A percentile compares a stretch with the other conserved stretches of the same genome.
phyloP scores from a whole-genome alignment of 768 basidiomycete genomes.

The Ephemerocybe angulata region DNA sequence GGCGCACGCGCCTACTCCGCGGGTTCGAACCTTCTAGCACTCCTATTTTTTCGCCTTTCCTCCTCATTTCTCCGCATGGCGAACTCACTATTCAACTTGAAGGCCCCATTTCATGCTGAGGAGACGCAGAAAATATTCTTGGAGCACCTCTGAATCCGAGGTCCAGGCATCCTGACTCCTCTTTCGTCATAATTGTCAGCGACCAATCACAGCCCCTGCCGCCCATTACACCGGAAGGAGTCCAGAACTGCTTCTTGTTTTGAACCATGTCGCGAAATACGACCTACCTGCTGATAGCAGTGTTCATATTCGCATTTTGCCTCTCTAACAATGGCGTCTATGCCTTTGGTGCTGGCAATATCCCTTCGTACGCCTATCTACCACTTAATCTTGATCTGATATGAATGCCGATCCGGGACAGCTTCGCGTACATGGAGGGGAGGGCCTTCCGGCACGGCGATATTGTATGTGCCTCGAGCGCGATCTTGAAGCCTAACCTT shows the following conservation, averaged over 20 bases:
- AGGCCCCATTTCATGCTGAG: too few species aligned
- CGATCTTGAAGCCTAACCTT: constrained; percentile 6
- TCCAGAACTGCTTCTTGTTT: constrained; percentile 3
- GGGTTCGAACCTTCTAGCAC: background rate
- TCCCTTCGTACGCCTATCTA: constrained; percentile 54
- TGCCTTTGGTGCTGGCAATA: constrained; percentile 84
- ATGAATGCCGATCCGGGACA: constrained; percentile 26
- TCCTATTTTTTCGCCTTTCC: too few species aligned
- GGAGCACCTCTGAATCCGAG: background rate
- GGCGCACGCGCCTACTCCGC: background rate
- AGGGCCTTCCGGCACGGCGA: constrained; percentile 87
- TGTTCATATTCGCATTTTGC: constrained; percentile 54
- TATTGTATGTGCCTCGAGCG: constrained; percentile 50
- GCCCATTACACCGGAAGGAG: too few species aligned
- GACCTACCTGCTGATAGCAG: constrained; percentile 39
- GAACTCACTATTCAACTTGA: too few species aligned
- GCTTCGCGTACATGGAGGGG: constrained; percentile 84
- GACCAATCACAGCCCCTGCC: background rate
- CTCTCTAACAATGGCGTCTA: constrained; percentile 55
- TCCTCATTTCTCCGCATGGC: too few species aligned
- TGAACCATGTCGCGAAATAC: constrained; percentile 32
- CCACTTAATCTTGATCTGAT: constrained; percentile 12
- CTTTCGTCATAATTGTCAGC: background rate
- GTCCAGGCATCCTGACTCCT: background rate
- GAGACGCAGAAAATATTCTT: too few species aligned